These are phyloP conservation scores for Cichorium intybus DNA, from an alignment of 140 eudicot genomes.

Conservation along the genomic window DNA sequence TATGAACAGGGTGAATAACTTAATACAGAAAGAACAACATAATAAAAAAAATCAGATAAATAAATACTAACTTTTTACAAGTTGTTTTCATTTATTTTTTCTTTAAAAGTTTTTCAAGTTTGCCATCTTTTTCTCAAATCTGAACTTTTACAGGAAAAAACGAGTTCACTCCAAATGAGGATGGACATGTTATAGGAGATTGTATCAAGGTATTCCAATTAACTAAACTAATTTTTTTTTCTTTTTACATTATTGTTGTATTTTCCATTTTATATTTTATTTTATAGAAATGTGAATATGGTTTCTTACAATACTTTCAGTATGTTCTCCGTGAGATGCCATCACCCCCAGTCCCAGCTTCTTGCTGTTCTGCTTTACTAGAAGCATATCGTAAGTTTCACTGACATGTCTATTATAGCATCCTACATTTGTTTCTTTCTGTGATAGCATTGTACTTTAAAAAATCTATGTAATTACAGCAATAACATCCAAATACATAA, in stretches of 20 bases:
- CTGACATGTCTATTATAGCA: not conserved
- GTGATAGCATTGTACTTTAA: too few relatives aligned
- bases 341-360: constrained; percentile 96
- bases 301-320: constrained; percentile 37
- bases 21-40: too few relatives aligned
- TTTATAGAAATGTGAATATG: not conserved
- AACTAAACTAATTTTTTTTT: not conserved
- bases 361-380: constrained; percentile 91
- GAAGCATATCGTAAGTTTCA: constrained; percentile 79
- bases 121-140: not conserved
- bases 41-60: too few relatives aligned
- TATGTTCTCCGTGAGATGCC: constrained; percentile 91
- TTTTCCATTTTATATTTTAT: not conserved
- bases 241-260: not conserved
- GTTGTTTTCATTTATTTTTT: not conserved
- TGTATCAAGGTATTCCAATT: constrained; percentile 67
- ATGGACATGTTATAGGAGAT: constrained; percentile 89
- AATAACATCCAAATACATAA: too few relatives aligned
- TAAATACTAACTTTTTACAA: not conserved
- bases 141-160: constrained; percentile 53
- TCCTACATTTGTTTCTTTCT: not conserved
- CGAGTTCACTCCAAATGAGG: constrained; percentile 76
- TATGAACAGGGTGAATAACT: constrained; percentile 76
- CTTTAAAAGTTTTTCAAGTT: too few relatives aligned
- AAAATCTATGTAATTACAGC: too few relatives aligned